Evolutionary conservation across 768 basidiomycete species (phyloP), one percentile per base, ranked within the genome.

Genomic region (Tephrocybe rancida): DNA sequence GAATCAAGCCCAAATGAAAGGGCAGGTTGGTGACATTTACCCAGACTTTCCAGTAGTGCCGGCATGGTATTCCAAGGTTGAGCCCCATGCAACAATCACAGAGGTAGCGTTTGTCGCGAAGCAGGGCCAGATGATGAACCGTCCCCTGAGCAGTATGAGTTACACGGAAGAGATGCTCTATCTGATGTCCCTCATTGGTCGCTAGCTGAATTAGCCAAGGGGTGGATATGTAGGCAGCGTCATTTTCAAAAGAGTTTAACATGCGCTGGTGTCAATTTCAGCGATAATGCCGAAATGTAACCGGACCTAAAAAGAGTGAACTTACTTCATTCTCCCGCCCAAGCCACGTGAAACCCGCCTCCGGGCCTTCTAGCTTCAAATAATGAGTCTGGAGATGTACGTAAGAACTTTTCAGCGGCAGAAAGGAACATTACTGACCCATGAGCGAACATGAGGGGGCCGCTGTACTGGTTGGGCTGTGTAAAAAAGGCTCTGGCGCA

Each of bases 401-500:
- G n/a, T n/a, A 21, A 18, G 13, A 32, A 32, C 30, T 7, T 32
- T 32, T 6, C 30, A 32, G 6, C 30, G 13, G 30, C 30, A 32
- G 30, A 6, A 7, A 32, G 13, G 13, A 32, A 32, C 13, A 32
- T n/a, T 32, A 47, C 30, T 16, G 35, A 71, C 69, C 71, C 70
- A 75, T n/a, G 39, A 34, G 0, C 35, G 24, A 0, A 65, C 67
- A 0, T 56, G 45, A 0, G 69, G 70, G 7, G 46, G n/a, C n/a
- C n/a, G n/a, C n/a, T n/a, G 55, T 32, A 71, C 14, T 3, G 55
- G 48, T 14, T 56, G 48, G 3, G 65, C 61, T 0, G 29, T n/a
- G 54, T 73, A 75, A 42, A 48, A 71, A 2, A 67, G 11, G 39
- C 67, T 62, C 3, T 52, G n/a, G 38, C 62, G 46, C 70, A 74